Base-by-base conservation (phyloP, 805 yeast genomes). In the Metschnikowia sp. region DNA sequence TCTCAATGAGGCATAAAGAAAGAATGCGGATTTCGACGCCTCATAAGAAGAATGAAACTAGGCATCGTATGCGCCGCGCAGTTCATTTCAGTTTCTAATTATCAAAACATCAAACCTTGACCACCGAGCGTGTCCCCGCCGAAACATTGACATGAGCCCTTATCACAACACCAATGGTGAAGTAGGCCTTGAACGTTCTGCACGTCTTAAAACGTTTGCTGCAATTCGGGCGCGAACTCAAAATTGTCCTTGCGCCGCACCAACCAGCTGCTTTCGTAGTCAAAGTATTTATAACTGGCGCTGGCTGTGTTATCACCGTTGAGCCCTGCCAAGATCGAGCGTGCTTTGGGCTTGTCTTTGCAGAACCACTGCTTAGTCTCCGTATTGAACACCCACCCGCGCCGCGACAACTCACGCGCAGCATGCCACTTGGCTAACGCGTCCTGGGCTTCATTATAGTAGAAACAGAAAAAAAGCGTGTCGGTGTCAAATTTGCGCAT, bases 391-490 rank as follows among this genome's bases (percentile, higher is more conserved):
- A 81, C 72, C 99, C 99, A 92, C 28, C 92, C 89, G 58, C 96
- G 78, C 50, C 77, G 76, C 51, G 74, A 68, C 50, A 92, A 75
- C 68, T 92, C 97, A 56, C 81, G 78, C 2, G 97, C 95, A 4
- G 97, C 87, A 47, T 73, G 68, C 61, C 65, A 65, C 44, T 64
- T 69, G 45, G 74, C 68, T 41, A 69, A 56, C 49, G 59, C 58
- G 53, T 68, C 68, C 30, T 47, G 56, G 15, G 59, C 61, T 42
- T 71, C 78, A 55, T 83, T 79, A 65, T 90, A 94, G 70, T 94
- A 94, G 68, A 94, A 94, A 42, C 92, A 86, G 74, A 88, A 94
- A 56, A 92, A 91, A 55, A 94, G 68, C 2, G 98, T 92, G 61
- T 90, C 97, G 31, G 83, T 73, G 60, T 89, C 96, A 58, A 92